Evolutionary conservation across 768 basidiomycete species (phyloP), one percentile per base, ranked within the genome.

Genomic region (Jaapia argillacea): DNA sequence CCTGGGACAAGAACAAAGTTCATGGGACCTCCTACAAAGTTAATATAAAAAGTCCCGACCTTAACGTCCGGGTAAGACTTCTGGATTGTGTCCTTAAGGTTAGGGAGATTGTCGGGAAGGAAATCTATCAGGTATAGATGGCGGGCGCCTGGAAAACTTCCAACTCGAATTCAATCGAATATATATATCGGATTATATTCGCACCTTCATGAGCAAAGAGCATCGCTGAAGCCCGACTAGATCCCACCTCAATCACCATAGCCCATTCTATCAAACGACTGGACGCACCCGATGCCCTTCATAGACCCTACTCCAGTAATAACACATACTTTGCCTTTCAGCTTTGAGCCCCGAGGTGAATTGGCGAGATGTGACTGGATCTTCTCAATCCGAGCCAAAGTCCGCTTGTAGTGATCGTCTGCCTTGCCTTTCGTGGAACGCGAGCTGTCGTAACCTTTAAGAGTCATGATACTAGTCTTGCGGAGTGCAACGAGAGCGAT

Each of bases 231-330:
- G 85, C 85, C 46, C 85, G 81, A 36, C 85, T 89, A 42, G 10
- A 36, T 27, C n/a, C n/a, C n/a, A n/a, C n/a, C n/a, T n/a, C n/a
- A n/a, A n/a, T n/a, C n/a, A n/a, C n/a, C n/a, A n/a, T n/a, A n/a
- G n/a, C n/a, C n/a, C n/a, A n/a, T n/a, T n/a, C n/a, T n/a, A n/a
- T n/a, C n/a, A n/a, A n/a, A n/a, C n/a, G n/a, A n/a, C 10, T 38
- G 24, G 2, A 45, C 75, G 51, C 63, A 92, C 83, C 92, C 92
- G 47, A 96, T 96, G 14, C 92, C 92, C 57, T 82, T 81, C 51
- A 84, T 56, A 16, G 88, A 91, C 24, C 85, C 84, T 24, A 83
- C 89, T 14, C 92, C 92, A 1, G 92, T 94, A 52, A 94, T 74
- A 44, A 94, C 71, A 53, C 83, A 87, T 21, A 92, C 86, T 60